Base-by-base conservation (phyloP, 305 asterid species). In the Solanum hybrid region DNA sequence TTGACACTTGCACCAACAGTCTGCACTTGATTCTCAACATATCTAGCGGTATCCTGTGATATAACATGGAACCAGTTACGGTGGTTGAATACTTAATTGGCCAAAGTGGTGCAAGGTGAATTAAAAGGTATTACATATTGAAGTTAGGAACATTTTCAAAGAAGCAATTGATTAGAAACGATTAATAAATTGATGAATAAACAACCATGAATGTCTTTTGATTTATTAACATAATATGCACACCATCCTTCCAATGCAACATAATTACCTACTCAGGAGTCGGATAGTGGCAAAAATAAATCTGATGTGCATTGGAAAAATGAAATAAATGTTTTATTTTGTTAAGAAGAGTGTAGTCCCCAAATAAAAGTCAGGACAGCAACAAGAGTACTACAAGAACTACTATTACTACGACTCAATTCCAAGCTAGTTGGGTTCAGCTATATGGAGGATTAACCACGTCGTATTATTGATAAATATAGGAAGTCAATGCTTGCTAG, bases 41-140 rank as follows among this genome's bases (percentile, higher is more conserved):
- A 96, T 90, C 94, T 97, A 89, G 92, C 95, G 2, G 99, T 94
- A 83, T 97, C 99, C 98, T 97, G 94, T 67, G 88, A 61, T 86
- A 86, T 12, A 86, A 1, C 88, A 7, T 33, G 77, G 2, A 0
- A 11, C 34, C 78, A 57, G 24, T 86, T 22, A 57, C 2, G 0
- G 13, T 7, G 88, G 33, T 64, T 61, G 77, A 61, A 61, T 61
- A n/a, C 24, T 86, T 86, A 86, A 61, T 86, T 57, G 51, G 13
- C 28, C 77, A 33, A 61, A 61, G 34, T 12, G 75, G 33, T 86
- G 51, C 77, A 12, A 86, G 51, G 34, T 86, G 77, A 86, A 57
- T 22, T 6, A 85, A 22, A 51, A 51, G 88, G 11, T 31, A 31
- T 13, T 5, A 57, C 76, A 3, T 8, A 11, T 33, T 57, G 46